Evolutionary conservation across 495 filamentous ascomycete genomes (phyloP).

Genomic region (Lasiosphaeriaceae sp.): DNA sequence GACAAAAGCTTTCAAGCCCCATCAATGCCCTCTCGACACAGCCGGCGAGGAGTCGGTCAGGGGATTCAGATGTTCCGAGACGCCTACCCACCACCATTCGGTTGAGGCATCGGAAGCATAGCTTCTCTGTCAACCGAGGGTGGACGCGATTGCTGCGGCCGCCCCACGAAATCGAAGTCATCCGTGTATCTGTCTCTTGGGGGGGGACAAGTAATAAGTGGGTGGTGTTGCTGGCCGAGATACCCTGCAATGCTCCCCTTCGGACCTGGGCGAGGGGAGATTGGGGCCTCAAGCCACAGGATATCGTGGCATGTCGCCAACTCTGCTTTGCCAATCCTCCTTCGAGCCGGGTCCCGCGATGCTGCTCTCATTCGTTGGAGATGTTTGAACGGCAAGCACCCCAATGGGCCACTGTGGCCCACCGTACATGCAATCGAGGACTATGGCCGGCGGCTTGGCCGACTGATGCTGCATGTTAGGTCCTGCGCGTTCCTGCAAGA

Average conservation of each 20-base stretch:
- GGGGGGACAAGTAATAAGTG: too few relatives aligned
- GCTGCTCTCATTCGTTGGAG: background rate
- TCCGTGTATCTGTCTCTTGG: too few relatives aligned
- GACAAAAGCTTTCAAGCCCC: slow-evolving; percentile 12
- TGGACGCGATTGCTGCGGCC: slow-evolving; percentile 1
- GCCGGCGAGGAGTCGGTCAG: background rate
- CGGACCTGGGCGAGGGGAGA: background rate
- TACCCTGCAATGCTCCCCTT: background rate
- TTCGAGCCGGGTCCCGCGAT: background rate
- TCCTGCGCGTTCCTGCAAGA: slow-evolving; percentile 6
- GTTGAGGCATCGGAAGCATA: background rate
- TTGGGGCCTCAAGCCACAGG: background rate
- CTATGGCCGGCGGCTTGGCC: slow-evolving; percentile 8
- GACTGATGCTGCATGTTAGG: slow-evolving; percentile 6
- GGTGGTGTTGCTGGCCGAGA: background rate
- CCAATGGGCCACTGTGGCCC: background rate
- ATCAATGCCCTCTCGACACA: slow-evolving; percentile 12
- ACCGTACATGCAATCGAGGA: background rate
- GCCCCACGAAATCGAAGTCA: background rate
- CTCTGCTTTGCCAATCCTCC: background rate
- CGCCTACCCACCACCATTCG: too few relatives aligned
- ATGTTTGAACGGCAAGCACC: background rate
- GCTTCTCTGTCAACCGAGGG: background rate
- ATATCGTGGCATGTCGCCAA: background rate
- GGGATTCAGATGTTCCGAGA: background rate